These are phyloP conservation scores for Curvularia spicifera DNA, from an alignment of 2,329 filamentous ascomycete species.

Conservation along the genomic window DNA sequence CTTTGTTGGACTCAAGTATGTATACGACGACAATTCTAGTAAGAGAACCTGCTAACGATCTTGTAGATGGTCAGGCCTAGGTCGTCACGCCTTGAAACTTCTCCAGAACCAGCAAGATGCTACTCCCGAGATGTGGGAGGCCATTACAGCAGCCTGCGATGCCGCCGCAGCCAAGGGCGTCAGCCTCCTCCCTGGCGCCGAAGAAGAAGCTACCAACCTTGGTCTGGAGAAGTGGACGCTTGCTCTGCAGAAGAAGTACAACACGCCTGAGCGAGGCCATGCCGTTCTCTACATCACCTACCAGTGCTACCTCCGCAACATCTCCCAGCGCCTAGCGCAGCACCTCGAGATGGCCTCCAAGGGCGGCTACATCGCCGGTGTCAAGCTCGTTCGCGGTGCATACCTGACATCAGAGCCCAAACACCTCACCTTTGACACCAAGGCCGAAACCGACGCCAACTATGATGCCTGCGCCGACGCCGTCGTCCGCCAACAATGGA, in stretches of 20 bases:
- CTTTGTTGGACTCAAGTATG: constrained; percentile 62
- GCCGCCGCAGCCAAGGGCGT: constrained; percentile 73
- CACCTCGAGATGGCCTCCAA: constrained; percentile 57
- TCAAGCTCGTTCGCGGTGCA: constrained; percentile 65
- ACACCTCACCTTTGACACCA: constrained; percentile 60
- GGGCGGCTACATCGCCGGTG: constrained; percentile 59
- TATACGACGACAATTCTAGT: not conserved
- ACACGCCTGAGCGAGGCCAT: constrained; percentile 59
- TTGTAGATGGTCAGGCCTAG: constrained; percentile 77
- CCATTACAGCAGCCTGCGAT: constrained; percentile 77
- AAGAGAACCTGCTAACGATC: constrained; percentile 22
- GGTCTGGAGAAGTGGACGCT: constrained; percentile 84
- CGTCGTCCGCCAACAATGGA: constrained; percentile 70
- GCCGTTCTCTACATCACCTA: constrained; percentile 76
- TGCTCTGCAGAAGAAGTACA: constrained; percentile 77
- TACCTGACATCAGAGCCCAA: constrained; percentile 61
- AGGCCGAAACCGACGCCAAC: constrained; percentile 61
- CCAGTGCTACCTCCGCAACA: constrained; percentile 63
- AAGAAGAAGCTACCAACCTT: constrained; percentile 78
- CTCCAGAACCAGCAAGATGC: constrained; percentile 69
- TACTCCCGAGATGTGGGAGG: constrained; percentile 67
- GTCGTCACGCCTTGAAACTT: constrained; percentile 71
- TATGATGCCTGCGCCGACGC: constrained; percentile 76
- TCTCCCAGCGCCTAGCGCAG: constrained; percentile 50
- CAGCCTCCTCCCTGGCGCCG: constrained; percentile 81